A percentile compares a stretch with the other conserved stretches of the same genome.
Evolutionary conservation across 2,329 filamentous ascomycete genomes (phyloP).

Genomic region (Lachnellula arida): DNA sequence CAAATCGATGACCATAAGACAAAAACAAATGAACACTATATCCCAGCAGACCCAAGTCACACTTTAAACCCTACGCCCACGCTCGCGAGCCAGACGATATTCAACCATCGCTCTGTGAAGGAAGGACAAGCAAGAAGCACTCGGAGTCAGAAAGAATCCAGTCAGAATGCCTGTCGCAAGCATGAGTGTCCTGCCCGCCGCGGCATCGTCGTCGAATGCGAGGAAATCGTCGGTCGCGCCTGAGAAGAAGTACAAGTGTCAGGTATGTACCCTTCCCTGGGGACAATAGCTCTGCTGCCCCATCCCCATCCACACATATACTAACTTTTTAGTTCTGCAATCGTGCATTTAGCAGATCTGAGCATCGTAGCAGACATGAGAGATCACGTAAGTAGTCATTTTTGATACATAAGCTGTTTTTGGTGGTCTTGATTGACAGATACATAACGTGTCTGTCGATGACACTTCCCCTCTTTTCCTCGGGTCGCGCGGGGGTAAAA

Average conservation of each 20-base stretch:
- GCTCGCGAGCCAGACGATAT: conserved; percentile 34
- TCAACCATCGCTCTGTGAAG: conserved; percentile 34
- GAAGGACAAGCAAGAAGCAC: conserved; percentile 14
- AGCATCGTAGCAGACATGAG: conserved; percentile 95
- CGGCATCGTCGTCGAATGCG: conserved; percentile 62
- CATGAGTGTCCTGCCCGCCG: conserved; percentile 52
- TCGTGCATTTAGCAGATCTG: conserved; percentile 93
- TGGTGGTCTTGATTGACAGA: neutral
- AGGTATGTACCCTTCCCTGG: conserved; percentile 33
- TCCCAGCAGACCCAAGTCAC: conserved; percentile 49
- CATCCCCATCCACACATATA: too few relatives aligned
- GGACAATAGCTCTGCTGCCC: too few relatives aligned
- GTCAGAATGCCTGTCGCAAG: conserved; percentile 61
- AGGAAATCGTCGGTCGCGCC: conserved; percentile 74
- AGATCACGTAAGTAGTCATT: conserved; percentile 78
- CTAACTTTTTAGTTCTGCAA: conserved; percentile 65
- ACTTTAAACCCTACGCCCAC: conserved; percentile 62
- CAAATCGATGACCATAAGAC: conserved; percentile 50
- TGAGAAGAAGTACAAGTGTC: conserved; percentile 99
- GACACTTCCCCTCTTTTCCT: conserved; percentile 14
- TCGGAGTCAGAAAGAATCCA: conserved; percentile 9
- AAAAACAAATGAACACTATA: conserved; percentile 50
- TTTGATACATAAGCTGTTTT: conserved; percentile 6
- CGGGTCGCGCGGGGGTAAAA: conserved; percentile 21
- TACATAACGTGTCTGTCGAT: neutral